These are phyloP conservation scores for Coccomyxa sp. DNA, from an alignment of 139 green algal genomes.

Conservation along the genomic window DNA sequence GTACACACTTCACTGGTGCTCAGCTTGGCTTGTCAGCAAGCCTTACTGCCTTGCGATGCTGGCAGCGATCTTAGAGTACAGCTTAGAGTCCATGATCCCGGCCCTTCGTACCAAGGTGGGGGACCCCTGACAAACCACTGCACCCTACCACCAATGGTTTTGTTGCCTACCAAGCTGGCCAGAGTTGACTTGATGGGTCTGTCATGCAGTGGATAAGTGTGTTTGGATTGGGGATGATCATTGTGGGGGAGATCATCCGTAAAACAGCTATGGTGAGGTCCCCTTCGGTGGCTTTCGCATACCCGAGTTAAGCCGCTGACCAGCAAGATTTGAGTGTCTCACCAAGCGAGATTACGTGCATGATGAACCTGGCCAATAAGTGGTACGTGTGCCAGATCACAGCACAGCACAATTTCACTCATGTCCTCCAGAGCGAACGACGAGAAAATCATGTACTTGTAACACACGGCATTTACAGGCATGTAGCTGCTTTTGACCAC, in stretches of 20 bases:
- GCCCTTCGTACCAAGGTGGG: slow-evolving; percentile 17
- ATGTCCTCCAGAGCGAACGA: slow-evolving; percentile 46
- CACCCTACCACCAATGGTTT: neutral
- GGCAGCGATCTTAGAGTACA: slow-evolving; percentile 34
- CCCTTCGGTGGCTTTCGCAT: neutral
- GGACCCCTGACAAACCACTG: neutral
- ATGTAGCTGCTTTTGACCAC: neutral
- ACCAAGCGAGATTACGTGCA: neutral
- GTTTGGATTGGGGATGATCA: slow-evolving; percentile 40
- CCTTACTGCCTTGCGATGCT: slow-evolving; percentile 56
- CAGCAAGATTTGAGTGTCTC: neutral
- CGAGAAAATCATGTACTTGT: slow-evolving; percentile 45
- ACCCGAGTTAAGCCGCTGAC: neutral
- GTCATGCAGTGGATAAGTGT: slow-evolving; percentile 9
- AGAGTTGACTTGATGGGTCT: neutral
- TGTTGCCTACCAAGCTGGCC: neutral
- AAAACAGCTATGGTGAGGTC: slow-evolving; percentile 59
- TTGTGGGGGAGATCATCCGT: slow-evolving; percentile 52
- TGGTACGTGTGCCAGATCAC: slow-evolving; percentile 33
- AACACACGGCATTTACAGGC: slow-evolving; percentile 58
- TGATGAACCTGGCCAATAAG: neutral
- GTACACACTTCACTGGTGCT: neutral
- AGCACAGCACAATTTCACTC: slow-evolving; percentile 65
- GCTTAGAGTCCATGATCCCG: slow-evolving; percentile 16
- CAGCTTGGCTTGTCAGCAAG: slow-evolving; percentile 48